These are phyloP conservation scores for Phytophthora nicotianae DNA, from an alignment of 352 stramenopile species.

Conservation along the genomic window DNA sequence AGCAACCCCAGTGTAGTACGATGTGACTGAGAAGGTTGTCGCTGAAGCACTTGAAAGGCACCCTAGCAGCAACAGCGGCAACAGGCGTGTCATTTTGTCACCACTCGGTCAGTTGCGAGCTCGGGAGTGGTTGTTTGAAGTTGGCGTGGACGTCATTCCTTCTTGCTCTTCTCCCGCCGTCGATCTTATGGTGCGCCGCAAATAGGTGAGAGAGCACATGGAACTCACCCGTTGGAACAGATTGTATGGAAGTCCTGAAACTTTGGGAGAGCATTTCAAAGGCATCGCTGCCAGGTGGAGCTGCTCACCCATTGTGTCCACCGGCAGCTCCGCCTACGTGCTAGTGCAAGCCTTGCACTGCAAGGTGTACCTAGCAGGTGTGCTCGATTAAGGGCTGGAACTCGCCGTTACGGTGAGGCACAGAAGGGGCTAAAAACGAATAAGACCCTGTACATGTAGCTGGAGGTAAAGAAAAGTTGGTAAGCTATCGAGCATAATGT, in stretches of 20 bases:
- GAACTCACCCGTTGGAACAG: not conserved
- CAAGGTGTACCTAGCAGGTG: not conserved
- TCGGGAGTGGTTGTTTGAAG: not conserved
- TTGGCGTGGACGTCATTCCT: not conserved
- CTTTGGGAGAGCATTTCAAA: not conserved
- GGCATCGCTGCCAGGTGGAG: not conserved
- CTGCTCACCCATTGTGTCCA: no score
- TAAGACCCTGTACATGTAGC: not conserved
- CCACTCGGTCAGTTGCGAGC: not conserved
- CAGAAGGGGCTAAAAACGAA: not conserved
- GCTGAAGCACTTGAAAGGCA: not conserved
- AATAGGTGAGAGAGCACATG: not conserved
- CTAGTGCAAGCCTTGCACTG: not conserved
- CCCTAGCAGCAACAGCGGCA: not conserved
- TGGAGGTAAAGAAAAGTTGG: not conserved
- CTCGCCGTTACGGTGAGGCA: no score
- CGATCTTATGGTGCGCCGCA: conserved; percentile 1
- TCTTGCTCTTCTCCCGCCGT: conserved; percentile 3
- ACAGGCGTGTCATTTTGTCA: conserved; percentile 1
- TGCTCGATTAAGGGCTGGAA: no score
- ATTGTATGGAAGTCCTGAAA: not conserved
- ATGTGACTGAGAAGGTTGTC: conserved; percentile 8
- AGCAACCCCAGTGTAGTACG: conserved; percentile 7
- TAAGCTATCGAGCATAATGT: not conserved
- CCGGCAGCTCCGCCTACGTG: no score